Base-by-base conservation (phyloP, 1,139 yeast species). In the Ashbya aceris region DNA sequence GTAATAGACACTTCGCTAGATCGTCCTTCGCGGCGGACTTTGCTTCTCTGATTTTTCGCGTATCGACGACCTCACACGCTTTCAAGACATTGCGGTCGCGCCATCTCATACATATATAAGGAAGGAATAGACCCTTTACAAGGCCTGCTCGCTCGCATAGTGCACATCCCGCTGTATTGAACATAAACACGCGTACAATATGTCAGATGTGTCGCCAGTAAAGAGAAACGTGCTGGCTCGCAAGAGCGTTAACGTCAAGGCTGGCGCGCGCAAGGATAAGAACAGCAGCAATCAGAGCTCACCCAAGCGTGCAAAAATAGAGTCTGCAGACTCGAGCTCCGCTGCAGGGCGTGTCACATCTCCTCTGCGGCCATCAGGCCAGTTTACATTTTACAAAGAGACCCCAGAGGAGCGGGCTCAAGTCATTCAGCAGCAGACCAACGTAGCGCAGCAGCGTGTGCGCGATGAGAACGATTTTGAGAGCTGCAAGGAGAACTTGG, bases 321-420 rank as follows among this genome's bases (percentile, higher is more conserved):
- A 39, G n/a, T 53, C 53, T 6, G 27, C 48, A 36, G 45, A 39
- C 8, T 41, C 41, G 32, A 51, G 54, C 36, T 51, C 54, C 2
- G 42, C 48, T 7, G 47, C 42, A 30, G 20, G 38, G 9, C 40
- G 38, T 5, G 27, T 41, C 14, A 31, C 38, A 8, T 29, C 44
- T 3, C 39, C 42, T 3, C 27, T 27, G 5, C 37, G 29, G 29
- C 11, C 29, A 8, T 32, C 17, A 7, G 27, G 20, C n/a, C 5
- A 26, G 10, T 52, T 52, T 40, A 30, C 41, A 11, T 38, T 53
- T 13, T 51, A 46, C 33, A 53, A 51, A 38, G 56, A 53, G 40
- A 46, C 54, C 2, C 40, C 47, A 10, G 53, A 49, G 17, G 50
- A 50, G 33, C 45, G 55, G 20, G 46, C 49, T 4, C 40, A 45